A percentile compares a stretch with the other conserved stretches of the same genome.
Evolutionary conservation across 768 basidiomycete species (phyloP).

Genomic region (Crepidotus variabilis): DNA sequence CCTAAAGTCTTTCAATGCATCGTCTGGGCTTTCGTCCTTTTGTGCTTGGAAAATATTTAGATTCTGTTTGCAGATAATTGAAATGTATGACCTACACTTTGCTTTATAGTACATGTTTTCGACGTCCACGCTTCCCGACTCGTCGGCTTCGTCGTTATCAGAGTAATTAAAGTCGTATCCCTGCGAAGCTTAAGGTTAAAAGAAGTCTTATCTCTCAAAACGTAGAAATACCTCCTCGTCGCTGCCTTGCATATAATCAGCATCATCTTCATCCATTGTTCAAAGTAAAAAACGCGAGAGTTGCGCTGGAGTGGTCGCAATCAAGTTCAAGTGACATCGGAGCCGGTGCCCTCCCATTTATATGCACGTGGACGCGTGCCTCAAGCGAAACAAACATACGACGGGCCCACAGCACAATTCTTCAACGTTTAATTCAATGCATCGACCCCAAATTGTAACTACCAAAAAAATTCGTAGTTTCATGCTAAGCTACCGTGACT

Average conservation of each 20-base stretch:
- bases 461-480: too few relatives aligned
- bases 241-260: conserved; percentile 89
- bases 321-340: not conserved
- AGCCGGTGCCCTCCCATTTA: not conserved
- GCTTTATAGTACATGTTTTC: conserved; percentile 99
- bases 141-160: conserved; percentile 81
- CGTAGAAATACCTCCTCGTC: conserved; percentile 65
- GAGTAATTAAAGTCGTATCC: conserved; percentile 93
- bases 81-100: conserved; percentile 61
- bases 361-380: not conserved
- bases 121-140: conserved; percentile 79
- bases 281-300: not conserved
- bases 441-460: too few relatives aligned
- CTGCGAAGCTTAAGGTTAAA: conserved; percentile 33
- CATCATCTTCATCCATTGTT: conserved; percentile 88
- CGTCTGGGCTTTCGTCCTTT: conserved; percentile 93
- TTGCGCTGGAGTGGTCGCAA: not conserved
- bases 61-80: conserved; percentile 4
- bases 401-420: too few relatives aligned
- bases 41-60: conserved; percentile 53
- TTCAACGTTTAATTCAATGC: too few relatives aligned
- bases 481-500: too few relatives aligned
- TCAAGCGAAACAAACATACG: too few relatives aligned
- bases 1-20: conserved; percentile 85
- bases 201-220: conserved; percentile 2